Base-by-base conservation (phyloP, 192 early-diverging fungal genomes). In the Gonapodya prolifera region DNA sequence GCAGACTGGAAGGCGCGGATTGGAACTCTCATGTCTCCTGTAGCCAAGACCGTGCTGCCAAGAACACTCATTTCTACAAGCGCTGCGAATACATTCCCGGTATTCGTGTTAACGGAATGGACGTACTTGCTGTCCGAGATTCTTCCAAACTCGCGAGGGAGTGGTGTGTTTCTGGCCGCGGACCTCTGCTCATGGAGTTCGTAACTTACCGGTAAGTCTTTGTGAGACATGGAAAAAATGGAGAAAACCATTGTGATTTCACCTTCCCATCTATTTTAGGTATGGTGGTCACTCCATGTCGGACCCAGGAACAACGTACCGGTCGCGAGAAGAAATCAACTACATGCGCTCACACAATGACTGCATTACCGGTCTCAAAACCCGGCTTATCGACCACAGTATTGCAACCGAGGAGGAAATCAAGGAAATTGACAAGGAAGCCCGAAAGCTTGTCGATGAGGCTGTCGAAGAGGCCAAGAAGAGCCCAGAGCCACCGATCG, bases 251-350 rank as follows among this genome's bases (percentile, higher is more conserved):
- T 30, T 32, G 28, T 13, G 13, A 8, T 69, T n/a, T 69, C 45
- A 8, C 45, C 45, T 69, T n/a, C 45, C 45, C 45, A 69, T n/a
- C 45, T 69, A 8, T 69, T 69, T 30, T 29, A 73, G 71, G 75
- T 99, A 99, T 86, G 97, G 96, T 84, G 97, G 97, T 75, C 97
- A 99, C 94, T 99, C 97, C 80, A 99, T 99, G 97, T 99, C 96
- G 77, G 96, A 99, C 85, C 97, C 96, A 30, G 97, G 97, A 80
- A 99, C 96, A 84, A 98, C 94, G 36, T 99, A 99, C 92, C 92
- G 97, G 80, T 96, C 95, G 77, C 94, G 97, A 84, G 97, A 99
- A 87, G 95, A 99, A 88, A 95, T 97, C 78, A 94, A 97, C 85
- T 90, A 99, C 83, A 99, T 99, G 96, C 91, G 96, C 34, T 92